Base-by-base conservation (phyloP, 805 yeast species). In the Candida verbasci region DNA sequence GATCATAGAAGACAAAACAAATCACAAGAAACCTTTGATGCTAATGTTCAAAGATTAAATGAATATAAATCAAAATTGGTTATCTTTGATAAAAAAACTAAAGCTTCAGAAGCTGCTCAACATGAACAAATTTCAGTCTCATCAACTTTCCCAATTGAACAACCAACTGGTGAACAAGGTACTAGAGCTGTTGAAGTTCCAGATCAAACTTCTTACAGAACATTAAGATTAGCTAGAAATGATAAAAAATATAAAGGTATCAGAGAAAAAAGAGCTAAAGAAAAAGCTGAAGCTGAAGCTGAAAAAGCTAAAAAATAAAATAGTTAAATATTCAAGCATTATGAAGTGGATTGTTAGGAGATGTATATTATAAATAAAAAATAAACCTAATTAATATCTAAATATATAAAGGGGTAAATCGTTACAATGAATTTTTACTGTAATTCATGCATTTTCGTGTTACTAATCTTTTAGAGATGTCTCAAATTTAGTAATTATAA, bases 1-100 rank as follows among this genome's bases (percentile, higher is more conserved):
- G 98, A 93, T 80, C 95, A 86, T 91, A 91, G 98, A 82, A 89
- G 98, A 78, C 91, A 83, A 70, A 93, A 93, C 95, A 89, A 86
- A 79, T 82, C 89, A 60, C 85, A 85, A 60, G 98, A 89, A 78
- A 88, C 85, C 64, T 86, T 88, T 59, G 93, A 91, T 68, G 74
- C 78, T 57, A 93, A 93, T 76, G 97, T 93, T 62, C 86, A 80
- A 70, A 87, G 98, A 81, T 83, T 93, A 71, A 76, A 86, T 77
- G 96, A 86, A 73, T 93, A 87, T 94, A 78, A 82, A 76, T 76
- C 95, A 62, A 89, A 91, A 75, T 80, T 93, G 71, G 89, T 93
- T 60, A 82, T 93, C 65, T 89, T 93, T 78, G 96, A 93, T 78
- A 80, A 85, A 73, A 86, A 86, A 78, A 72, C 80, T 60, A 64